Conservation (phyloP, 345 rosid genomes). For the Raphanus raphanistrum region DNA sequence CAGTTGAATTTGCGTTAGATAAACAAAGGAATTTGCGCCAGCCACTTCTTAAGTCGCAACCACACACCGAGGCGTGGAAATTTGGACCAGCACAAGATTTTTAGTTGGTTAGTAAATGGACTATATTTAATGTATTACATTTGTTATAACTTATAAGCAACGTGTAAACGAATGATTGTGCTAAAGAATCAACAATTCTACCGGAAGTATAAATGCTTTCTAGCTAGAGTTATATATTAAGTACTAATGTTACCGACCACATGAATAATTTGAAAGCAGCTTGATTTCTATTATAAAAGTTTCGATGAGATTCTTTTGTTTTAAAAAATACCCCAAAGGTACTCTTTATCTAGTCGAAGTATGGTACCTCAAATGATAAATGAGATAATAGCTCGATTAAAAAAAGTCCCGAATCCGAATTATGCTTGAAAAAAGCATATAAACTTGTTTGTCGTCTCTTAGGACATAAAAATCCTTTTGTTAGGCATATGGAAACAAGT, state of each 20-base stretch:
- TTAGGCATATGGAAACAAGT: neutral
- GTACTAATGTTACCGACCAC: neutral
- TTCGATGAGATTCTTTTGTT: conserved; percentile 5
- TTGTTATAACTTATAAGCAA: neutral
- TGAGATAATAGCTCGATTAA: conserved; percentile 3
- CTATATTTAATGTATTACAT: conserved; percentile 14
- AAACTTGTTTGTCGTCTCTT: neutral
- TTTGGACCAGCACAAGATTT: conserved; percentile 19
- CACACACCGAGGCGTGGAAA: conserved; percentile 19
- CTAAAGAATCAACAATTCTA: conserved; percentile 7
- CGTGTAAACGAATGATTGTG: conserved; percentile 22
- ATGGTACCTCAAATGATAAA: neutral
- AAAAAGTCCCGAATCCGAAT: neutral
- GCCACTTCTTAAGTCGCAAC: conserved; percentile 22
- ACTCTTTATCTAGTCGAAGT: neutral
- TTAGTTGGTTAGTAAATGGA: conserved; percentile 11
- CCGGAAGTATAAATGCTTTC: conserved; percentile 23
- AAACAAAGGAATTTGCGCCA: conserved; percentile 6
- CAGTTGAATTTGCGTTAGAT: conserved; percentile 9
- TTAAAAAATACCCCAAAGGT: neutral
- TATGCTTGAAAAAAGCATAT: neutral
- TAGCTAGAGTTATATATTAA: neutral
- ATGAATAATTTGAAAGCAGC: neutral
- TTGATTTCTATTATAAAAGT: neutral
- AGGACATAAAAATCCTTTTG: neutral